Evolutionary conservation across 495 filamentous ascomycete genomes (phyloP).

Genomic region (Daldinia caldariorum): DNA sequence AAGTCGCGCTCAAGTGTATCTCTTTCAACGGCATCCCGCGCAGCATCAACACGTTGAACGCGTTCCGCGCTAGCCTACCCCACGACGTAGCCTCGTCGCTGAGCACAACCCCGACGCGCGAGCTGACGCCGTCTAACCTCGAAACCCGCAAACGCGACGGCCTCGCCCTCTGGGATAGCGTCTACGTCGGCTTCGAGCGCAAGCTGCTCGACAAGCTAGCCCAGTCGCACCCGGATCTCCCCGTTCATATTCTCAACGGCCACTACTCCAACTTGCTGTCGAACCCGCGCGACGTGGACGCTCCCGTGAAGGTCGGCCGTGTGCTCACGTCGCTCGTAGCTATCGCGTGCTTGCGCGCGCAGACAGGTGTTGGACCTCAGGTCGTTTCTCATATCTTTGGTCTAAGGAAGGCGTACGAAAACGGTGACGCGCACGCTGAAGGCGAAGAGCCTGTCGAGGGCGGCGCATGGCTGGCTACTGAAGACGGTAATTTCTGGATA

Average conservation of each 20-base stretch:
- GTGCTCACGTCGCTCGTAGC: constrained; percentile 74
- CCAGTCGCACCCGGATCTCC: constrained; percentile 75
- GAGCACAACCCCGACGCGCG: constrained; percentile 61
- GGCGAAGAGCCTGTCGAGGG: constrained; percentile 62
- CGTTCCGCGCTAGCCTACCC: constrained; percentile 69
- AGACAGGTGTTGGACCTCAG: constrained; percentile 82
- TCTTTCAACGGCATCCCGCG: constrained; percentile 85
- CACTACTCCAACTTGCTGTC: constrained; percentile 77
- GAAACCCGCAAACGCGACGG: constrained; percentile 64
- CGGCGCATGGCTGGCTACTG: constrained; percentile 71
- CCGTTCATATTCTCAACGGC: constrained; percentile 75
- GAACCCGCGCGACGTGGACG: constrained; percentile 58
- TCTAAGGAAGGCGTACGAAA: constrained; percentile 72
- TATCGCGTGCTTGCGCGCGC: constrained; percentile 73
- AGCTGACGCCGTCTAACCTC: constrained; percentile 60
- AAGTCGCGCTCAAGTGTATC: constrained; percentile 83
- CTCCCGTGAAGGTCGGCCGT: constrained; percentile 61
- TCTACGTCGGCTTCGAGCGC: constrained; percentile 75
- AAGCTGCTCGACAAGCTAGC: constrained; percentile 74
- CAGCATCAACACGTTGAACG: constrained; percentile 78
- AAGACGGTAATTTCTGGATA: constrained; percentile 79
- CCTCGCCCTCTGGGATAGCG: constrained; percentile 71
- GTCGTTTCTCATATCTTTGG: constrained; percentile 80
- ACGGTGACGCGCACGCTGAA: constrained; percentile 64
- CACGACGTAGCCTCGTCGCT: constrained; percentile 55